Percentiles rank a stretch among this genome's conserved stretches.
These are phyloP conservation scores for Tuctoria greenei DNA, from an alignment of 176 grass and related monocot species.

Conservation along the genomic window DNA sequence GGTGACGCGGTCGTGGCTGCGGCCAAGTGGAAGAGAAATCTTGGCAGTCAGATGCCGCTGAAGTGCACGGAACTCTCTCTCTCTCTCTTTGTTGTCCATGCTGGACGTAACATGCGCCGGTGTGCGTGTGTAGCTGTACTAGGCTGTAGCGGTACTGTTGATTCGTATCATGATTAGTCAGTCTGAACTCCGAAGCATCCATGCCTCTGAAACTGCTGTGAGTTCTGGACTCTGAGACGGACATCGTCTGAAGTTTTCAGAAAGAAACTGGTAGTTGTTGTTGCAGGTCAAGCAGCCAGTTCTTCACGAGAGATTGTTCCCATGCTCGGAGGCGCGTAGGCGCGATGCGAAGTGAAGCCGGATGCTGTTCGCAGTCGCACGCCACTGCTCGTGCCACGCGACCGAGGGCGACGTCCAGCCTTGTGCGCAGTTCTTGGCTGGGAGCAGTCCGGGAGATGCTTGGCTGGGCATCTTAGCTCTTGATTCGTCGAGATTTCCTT, in stretches of 20 bases:
- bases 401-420: slow-evolving; percentile 25
- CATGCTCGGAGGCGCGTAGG: not conserved
- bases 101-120: not conserved
- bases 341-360: not conserved
- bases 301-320: not conserved
- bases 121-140: not conserved
- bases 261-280: not conserved
- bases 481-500: not conserved
- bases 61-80: slow-evolving; percentile 26
- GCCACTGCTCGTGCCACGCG: not conserved
- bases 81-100: too few species aligned
- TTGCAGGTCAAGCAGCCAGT: not conserved
- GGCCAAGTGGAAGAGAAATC: not conserved
- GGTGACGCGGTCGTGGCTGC: not conserved
- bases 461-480: not conserved
- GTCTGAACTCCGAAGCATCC: not conserved
- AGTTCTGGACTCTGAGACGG: not conserved
- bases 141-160: not conserved
- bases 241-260: not conserved
- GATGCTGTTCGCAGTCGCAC: not conserved
- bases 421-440: not conserved
- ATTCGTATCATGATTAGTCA: not conserved
- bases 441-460: not conserved
- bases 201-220: not conserved
- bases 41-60: not conserved